Conservation (phyloP, 768 basidiomycete species). For the Hericium rajendrae region DNA sequence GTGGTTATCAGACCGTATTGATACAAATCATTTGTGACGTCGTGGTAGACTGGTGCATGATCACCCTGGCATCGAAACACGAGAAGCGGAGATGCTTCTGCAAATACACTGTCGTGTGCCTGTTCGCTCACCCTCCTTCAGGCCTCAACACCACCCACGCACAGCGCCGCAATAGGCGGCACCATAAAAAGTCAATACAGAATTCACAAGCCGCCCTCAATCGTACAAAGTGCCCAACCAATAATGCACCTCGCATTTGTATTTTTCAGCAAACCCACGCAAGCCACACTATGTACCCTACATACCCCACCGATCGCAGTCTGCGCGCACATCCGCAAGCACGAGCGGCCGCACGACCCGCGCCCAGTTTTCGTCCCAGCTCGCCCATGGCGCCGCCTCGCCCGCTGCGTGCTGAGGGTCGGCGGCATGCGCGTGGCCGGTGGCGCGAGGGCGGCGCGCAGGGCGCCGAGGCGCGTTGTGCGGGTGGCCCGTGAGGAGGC, state of each 20-base stretch:
- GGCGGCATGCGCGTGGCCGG: neutral
- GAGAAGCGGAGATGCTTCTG: neutral
- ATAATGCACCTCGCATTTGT: too few relatives aligned
- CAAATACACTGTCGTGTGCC: neutral
- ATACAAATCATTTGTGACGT: too few relatives aligned
- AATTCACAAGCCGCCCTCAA: neutral
- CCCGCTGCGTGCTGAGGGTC: neutral
- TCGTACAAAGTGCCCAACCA: too few relatives aligned
- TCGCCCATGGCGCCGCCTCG: slow-evolving; percentile 8
- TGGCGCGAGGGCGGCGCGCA: neutral
- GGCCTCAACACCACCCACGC: neutral
- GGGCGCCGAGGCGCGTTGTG: slow-evolving; percentile 3
- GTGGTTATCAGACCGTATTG: too few relatives aligned
- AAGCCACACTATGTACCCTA: too few relatives aligned
- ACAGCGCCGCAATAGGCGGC: neutral
- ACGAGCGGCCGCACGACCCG: slow-evolving; percentile 14
- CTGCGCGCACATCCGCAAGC: slow-evolving; percentile 5
- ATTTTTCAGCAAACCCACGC: too few relatives aligned
- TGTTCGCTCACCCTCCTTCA: neutral
- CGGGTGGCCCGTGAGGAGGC: slow-evolving; percentile 10
- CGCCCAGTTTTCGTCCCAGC: slow-evolving; percentile 16
- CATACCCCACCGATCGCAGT: neutral
- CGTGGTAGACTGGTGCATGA: too few relatives aligned
- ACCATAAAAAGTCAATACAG: neutral
- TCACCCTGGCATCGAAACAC: too few relatives aligned